Conservation (phyloP, 108 stramenopile genomes). For the Cyclostephanos invisitatus region DNA sequence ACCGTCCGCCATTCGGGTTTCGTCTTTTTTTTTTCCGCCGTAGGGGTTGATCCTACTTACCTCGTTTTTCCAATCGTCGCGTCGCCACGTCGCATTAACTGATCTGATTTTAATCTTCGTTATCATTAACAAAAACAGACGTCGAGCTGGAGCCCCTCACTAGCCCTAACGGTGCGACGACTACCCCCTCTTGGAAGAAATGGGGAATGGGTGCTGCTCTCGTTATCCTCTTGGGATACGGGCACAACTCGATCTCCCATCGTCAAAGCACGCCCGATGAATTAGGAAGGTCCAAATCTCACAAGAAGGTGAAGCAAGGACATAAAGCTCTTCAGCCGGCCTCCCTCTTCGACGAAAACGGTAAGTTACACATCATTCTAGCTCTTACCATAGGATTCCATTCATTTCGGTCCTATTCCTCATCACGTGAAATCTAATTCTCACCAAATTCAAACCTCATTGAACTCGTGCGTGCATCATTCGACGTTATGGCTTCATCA, state of each 20-base stretch:
- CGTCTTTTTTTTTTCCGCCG: neutral
- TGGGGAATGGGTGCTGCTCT: conserved; percentile 27
- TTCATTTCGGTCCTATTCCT: neutral
- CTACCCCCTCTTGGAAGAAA: conserved; percentile 17
- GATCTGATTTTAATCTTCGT: neutral
- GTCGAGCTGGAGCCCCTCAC: conserved; percentile 10
- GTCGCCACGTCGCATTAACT: neutral
- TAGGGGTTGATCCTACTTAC: no score
- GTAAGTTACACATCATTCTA: neutral
- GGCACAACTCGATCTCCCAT: neutral
- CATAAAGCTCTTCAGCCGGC: neutral
- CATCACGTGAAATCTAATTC: neutral
- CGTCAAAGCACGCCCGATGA: neutral
- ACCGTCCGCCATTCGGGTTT: neutral
- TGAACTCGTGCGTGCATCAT: neutral
- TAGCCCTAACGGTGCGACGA: neutral
- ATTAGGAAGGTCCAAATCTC: neutral
- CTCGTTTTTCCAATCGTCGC: neutral
- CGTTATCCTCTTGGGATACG: conserved; percentile 14
- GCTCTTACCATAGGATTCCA: neutral
- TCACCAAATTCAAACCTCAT: neutral
- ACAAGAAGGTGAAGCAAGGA: neutral
- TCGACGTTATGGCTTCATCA: no score
- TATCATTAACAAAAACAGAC: neutral
- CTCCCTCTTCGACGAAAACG: conserved; percentile 19